Percentiles rank a stretch among this genome's conserved stretches.
These are phyloP conservation scores for Canavalia gladiata DNA, from an alignment of 306 rosid genomes.

Conservation along the genomic window DNA sequence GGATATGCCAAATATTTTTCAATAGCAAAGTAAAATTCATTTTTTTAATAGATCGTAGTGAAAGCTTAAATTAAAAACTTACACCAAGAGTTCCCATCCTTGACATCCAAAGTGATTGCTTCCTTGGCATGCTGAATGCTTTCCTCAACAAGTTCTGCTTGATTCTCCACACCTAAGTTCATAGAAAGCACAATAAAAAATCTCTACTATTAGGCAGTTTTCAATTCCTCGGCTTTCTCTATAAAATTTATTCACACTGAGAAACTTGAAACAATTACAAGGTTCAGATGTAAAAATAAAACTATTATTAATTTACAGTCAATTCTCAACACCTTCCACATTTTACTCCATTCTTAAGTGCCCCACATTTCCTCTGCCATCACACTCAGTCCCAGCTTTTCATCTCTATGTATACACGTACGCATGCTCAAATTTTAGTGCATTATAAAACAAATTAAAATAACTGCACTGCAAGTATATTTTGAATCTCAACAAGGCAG, in stretches of 20 bases:
- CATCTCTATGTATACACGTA: constrained; percentile 25
- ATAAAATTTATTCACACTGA: constrained; percentile 3
- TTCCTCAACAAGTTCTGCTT: constrained; percentile 88
- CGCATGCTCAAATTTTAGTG: constrained; percentile 26
- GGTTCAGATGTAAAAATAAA: constrained; percentile 3
- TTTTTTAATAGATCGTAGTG: constrained; percentile 1
- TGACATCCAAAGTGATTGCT: constrained; percentile 92
- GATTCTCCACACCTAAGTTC: constrained; percentile 78
- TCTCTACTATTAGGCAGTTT: constrained; percentile 27
- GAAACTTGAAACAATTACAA: constrained; percentile 2
- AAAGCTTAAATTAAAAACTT: constrained; percentile 52
- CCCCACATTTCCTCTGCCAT: constrained; percentile 22
- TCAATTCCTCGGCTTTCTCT: constrained; percentile 17
- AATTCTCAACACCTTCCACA: neutral
- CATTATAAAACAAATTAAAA: constrained; percentile 33
- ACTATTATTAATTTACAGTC: neutral
- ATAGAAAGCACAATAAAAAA: constrained; percentile 27
- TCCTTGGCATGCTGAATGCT: constrained; percentile 95
- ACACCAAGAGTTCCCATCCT: constrained; percentile 98
- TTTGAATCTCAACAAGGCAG: neutral
- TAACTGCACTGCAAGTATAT: constrained; percentile 7
- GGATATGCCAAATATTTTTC: constrained; percentile 25
- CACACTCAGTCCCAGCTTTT: neutral
- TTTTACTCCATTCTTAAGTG: constrained; percentile 33
- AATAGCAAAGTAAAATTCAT: constrained; percentile 4